These are phyloP conservation scores for Boletus calvinii DNA, from an alignment of 1,284 basidiomycete genomes.

Conservation along the genomic window DNA sequence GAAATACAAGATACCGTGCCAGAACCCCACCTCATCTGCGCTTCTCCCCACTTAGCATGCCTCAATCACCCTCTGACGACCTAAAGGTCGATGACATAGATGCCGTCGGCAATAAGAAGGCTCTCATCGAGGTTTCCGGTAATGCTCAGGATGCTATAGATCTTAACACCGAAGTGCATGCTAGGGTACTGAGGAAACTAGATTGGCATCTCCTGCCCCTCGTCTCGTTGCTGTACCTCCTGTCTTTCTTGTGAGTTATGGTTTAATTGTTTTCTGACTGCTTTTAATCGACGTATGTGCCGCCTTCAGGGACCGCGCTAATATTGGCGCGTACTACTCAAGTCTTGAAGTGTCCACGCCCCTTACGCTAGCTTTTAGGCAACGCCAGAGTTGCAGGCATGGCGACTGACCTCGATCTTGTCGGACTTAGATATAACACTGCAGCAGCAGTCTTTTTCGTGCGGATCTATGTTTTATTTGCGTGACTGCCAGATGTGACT, in stretches of 20 bases:
- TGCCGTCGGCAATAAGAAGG: background rate
- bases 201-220: constrained; percentile 51
- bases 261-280: background rate
- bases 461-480: constrained; percentile 12
- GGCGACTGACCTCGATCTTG: constrained; percentile 38
- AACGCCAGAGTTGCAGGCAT: constrained; percentile 41
- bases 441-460: constrained; percentile 49
- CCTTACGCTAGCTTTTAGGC: constrained; percentile 16
- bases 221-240: constrained; percentile 53
- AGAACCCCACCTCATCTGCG: background rate
- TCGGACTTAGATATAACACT: constrained; percentile 43
- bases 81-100: constrained; percentile 1
- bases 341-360: background rate
- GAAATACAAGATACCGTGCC: constrained; percentile 7
- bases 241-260: constrained; percentile 48
- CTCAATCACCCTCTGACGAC: background rate
- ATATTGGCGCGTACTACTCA: constrained; percentile 27
- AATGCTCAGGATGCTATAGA: background rate
- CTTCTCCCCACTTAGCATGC: constrained; percentile 4
- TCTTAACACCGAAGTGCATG: constrained; percentile 26
- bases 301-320: constrained; percentile 33
- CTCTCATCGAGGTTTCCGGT: background rate
- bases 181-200: constrained; percentile 44
- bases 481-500: background rate
- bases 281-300: background rate